phyloP scores from a whole-genome alignment of 2,329 filamentous ascomycete genomes.

The Fusarium foetens region DNA sequence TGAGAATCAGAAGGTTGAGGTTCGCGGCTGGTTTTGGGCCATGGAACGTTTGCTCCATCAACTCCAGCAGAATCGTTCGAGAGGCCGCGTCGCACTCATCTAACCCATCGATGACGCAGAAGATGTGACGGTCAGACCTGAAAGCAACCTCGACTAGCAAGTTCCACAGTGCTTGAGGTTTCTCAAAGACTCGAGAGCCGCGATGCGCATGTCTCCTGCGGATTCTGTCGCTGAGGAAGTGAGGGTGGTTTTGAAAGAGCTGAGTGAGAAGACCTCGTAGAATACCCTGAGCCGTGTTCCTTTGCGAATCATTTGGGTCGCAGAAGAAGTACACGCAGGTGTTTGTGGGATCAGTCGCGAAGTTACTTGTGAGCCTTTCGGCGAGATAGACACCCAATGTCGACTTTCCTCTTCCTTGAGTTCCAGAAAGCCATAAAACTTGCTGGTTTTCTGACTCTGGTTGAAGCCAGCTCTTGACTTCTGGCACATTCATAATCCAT shows the following conservation, averaged over 20 bases:
- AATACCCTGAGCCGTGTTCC: constrained; percentile 23
- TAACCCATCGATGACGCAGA: constrained; percentile 23
- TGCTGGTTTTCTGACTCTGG: constrained; percentile 5
- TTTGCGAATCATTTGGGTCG: constrained; percentile 10
- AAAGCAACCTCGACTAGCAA: constrained; percentile 23
- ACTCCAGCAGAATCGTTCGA: constrained; percentile 9
- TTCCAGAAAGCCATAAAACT: constrained; percentile 19
- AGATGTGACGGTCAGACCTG: constrained; percentile 23
- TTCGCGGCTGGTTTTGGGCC: constrained; percentile 11
- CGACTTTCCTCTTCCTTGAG: constrained; percentile 20
- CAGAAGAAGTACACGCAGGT: constrained; percentile 29
- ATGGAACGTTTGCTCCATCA: constrained; percentile 27
- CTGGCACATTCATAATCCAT: constrained; percentile 20
- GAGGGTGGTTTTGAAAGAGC: constrained; percentile 25
- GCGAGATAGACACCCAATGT: constrained; percentile 20
- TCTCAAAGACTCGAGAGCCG: constrained; percentile 20
- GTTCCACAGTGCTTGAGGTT: constrained; percentile 27
- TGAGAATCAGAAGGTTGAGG: constrained; percentile 12
- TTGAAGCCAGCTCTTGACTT: constrained; percentile 13
- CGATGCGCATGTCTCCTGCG: constrained; percentile 21
- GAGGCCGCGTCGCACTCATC: constrained; percentile 25
- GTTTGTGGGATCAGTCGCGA: constrained; percentile 11
- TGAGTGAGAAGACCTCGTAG: constrained; percentile 23
- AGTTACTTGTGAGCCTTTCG: constrained; percentile 17
- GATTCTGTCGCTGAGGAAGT: constrained; percentile 29